These are phyloP conservation scores for Acrodontium crateriforme DNA, from an alignment of 2,329 filamentous ascomycete species.

Conservation along the genomic window DNA sequence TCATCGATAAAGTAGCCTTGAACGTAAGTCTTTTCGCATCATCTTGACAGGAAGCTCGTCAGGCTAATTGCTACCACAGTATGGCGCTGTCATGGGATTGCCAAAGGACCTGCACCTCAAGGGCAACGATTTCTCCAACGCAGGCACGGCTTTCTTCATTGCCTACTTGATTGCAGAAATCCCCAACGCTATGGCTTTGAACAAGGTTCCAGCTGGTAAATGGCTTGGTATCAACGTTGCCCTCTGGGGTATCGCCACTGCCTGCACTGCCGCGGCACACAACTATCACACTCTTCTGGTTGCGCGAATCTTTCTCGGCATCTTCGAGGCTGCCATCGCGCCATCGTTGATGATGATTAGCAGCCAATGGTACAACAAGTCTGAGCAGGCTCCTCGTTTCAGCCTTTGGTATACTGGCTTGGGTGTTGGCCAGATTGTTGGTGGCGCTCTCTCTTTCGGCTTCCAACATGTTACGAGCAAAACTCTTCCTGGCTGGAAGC, in stretches of 20 bases:
- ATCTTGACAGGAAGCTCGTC: slow-evolving; percentile 1
- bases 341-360: slow-evolving; percentile 43
- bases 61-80: no score
- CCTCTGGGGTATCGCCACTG: slow-evolving; percentile 36
- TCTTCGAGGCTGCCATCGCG: slow-evolving; percentile 41
- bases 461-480: slow-evolving; percentile 32
- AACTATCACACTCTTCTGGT: slow-evolving; percentile 37
- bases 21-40: no score
- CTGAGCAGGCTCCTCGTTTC: slow-evolving; percentile 48
- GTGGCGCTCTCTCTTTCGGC: slow-evolving; percentile 42
- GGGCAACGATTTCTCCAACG: slow-evolving; percentile 23
- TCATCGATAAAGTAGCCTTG: slow-evolving; percentile 28
- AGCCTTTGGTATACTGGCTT: slow-evolving; percentile 55
- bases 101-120: slow-evolving; percentile 23
- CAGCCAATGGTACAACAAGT: slow-evolving; percentile 27
- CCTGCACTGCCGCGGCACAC: slow-evolving; percentile 35
- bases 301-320: slow-evolving; percentile 38
- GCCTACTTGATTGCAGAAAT: slow-evolving; percentile 26
- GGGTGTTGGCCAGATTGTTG: slow-evolving; percentile 43
- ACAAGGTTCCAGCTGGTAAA: slow-evolving; percentile 39
- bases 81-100: slow-evolving; percentile 30
- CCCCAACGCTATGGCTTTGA: slow-evolving; percentile 36
- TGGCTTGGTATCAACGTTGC: slow-evolving; percentile 33
- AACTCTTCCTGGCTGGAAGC: slow-evolving; percentile 36
- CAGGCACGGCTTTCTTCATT: slow-evolving; percentile 24